Conservation (phyloP, 768 basidiomycete genomes). For the Kwoniella newhampshirensis region DNA sequence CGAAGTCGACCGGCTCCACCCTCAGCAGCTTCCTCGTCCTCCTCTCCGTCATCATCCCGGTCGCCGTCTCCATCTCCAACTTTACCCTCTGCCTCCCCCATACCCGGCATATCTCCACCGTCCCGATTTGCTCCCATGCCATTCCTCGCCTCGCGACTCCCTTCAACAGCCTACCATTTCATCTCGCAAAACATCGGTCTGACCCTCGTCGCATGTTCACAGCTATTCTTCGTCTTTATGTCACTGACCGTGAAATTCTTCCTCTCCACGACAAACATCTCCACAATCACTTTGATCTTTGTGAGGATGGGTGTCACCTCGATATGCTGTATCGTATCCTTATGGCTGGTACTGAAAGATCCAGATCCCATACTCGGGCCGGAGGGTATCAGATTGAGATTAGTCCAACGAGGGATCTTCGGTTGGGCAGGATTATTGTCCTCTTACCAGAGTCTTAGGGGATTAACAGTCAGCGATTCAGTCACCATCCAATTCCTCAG, state of each 20-base stretch:
- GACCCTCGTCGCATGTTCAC: constrained; percentile 61
- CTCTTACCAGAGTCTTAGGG: constrained; percentile 44
- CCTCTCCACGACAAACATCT: constrained; percentile 50
- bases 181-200: constrained; percentile 60
- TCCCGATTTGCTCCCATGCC: neutral
- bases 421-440: constrained; percentile 74
- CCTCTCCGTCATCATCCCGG: constrained; percentile 7
- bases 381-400: constrained; percentile 63
- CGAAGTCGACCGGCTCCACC: neutral
- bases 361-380: constrained; percentile 69
- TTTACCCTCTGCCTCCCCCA: neutral
- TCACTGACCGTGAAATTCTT: constrained; percentile 66
- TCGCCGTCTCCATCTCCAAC: neutral
- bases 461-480: constrained; percentile 66
- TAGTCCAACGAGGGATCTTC: constrained; percentile 62
- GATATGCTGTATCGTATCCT: constrained; percentile 59
- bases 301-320: constrained; percentile 66
- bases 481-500: constrained; percentile 73
- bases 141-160: neutral
- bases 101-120: neutral
- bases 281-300: constrained; percentile 57
- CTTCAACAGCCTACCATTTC: constrained; percentile 3
- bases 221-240: constrained; percentile 63
- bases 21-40: neutral
- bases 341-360: constrained; percentile 56